Conservation (phyloP, 148 eudicot genomes). For the Gaultheria prostrata region DNA sequence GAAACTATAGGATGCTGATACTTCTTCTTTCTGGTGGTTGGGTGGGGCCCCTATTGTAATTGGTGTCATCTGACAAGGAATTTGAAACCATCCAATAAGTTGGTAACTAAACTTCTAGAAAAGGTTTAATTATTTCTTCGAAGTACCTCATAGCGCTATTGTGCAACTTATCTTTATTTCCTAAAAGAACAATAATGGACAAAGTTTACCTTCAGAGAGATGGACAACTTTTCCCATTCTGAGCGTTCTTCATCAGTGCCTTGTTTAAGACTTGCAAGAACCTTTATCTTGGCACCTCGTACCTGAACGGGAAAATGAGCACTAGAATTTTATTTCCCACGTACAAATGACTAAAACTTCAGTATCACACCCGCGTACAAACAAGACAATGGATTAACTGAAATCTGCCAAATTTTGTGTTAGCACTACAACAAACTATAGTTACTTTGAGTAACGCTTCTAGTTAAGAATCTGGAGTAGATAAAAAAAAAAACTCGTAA, state of each 20-base stretch:
- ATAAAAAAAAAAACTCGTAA: no score
- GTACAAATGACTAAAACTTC: neutral
- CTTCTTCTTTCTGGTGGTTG: neutral
- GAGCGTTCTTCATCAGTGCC: conserved; percentile 64
- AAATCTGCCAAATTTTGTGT: neutral
- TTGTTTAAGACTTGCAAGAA: conserved; percentile 72
- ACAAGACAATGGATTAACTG: neutral
- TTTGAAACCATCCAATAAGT: neutral
- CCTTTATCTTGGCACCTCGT: conserved; percentile 83
- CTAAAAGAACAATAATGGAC: neutral
- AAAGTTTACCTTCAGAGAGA: conserved; percentile 62
- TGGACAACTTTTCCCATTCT: conserved; percentile 71
- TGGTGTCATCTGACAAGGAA: neutral
- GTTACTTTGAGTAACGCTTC: neutral
- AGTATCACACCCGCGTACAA: conserved; percentile 2
- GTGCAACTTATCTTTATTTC: neutral
- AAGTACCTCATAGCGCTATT: neutral
- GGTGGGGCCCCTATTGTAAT: conserved; percentile 3
- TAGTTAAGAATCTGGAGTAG: neutral
- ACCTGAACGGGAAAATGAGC: conserved; percentile 45
- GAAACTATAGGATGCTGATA: neutral
- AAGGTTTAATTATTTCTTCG: neutral
- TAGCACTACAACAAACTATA: no score
- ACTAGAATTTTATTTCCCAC: neutral
- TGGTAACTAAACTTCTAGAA: neutral